Evolutionary conservation across 2,329 filamentous ascomycete species (phyloP), one percentile per base, ranked within the genome.

Genomic region (Blastomyces parvus): DNA sequence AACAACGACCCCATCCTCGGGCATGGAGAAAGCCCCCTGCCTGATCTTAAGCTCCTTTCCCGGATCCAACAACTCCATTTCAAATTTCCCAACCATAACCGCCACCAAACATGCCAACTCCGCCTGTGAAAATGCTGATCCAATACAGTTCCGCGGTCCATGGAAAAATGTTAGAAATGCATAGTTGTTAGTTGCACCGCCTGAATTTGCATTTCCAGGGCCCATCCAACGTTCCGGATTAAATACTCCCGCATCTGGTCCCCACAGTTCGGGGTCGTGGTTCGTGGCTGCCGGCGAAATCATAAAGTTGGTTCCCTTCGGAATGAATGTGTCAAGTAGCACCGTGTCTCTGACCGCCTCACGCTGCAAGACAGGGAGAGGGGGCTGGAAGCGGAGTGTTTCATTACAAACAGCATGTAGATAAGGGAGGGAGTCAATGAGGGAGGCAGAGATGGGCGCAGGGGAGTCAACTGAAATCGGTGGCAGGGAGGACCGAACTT

Each of bases 101-200:
- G 91, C 91, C 57, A 97, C 72, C 66, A 97, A 77, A 71, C 88
- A 93, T 9, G 90, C 90, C 75, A 96, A 89, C 79, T 97, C 93
- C 0, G 88, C 85, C 72, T 86, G 88, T 0, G 92, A 89, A 76
- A 96, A 96, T 1, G 81, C 81, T 74, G 87, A 83, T 0, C 91
- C 92, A 68, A 96, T 96, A 72, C 92, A 96, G 71, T 87, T 89
- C 61, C 91, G 80, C 1, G 91, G 91, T 0, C 92, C 92, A 72
- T 96, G 90, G 64, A 96, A 74, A 76, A 96, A 96, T 0, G 90
- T 93, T 76, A 93, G 73, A 69, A 88, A 87, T 0, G 87, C 84
- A 72, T 88, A 96, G 74, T 93, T 94, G 67, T 83, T 90, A 19
- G 81, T 79, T 1, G 90, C 88, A 9, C 89, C 89, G 7, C 90